Base-by-base conservation (phyloP, 2,329 filamentous ascomycete genomes). In the Botrytis fragariae region DNA sequence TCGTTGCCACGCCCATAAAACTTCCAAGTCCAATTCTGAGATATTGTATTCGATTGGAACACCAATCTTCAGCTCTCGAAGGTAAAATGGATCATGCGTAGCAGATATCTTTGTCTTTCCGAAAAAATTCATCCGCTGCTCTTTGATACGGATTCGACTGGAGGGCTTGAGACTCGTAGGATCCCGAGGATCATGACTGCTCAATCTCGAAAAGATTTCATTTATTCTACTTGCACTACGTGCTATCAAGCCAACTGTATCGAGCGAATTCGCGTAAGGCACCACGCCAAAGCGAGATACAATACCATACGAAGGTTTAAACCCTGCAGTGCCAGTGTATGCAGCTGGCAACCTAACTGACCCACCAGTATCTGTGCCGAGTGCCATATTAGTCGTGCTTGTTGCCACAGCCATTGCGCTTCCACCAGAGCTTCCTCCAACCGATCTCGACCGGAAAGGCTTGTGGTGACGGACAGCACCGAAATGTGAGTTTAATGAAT, bases 361-460 rank as follows among this genome's bases (percentile, higher is more conserved):
- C 32, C 91, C 91, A 74, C 91, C 91, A 0, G 91, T 99, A 81
- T 99, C 96, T 32, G 96, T 98, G 29, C 96, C 96, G 42, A 99
- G 84, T 12, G 94, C 94, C 54, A 90, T 73, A 39, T 88, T 84
- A 1, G 85, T 86, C 6, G 86, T 83, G 35, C 87, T 87, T 0
- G 87, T 85, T 32, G 88, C 89, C 54, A 98, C 93, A 22, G 94
- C 93, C 16, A 97, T 89, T 4, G 96, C 96, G 81, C 95, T 98
- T 29, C 96, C 96, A 60, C 96, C 96, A 5, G 95, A 98, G 81
- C 95, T 98, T 44, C 95, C 95, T 54, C 95, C 95, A 0, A 92
- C 91, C 0, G 94, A 96, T 51, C 45, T 45, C 10, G 63, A 35
- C 18, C 61, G 20, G n/a, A 57, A 63, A 18, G 61, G 71, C 44